Conservation (phyloP, 73 alveolate genomes). For the Paramecium biaurelia region DNA sequence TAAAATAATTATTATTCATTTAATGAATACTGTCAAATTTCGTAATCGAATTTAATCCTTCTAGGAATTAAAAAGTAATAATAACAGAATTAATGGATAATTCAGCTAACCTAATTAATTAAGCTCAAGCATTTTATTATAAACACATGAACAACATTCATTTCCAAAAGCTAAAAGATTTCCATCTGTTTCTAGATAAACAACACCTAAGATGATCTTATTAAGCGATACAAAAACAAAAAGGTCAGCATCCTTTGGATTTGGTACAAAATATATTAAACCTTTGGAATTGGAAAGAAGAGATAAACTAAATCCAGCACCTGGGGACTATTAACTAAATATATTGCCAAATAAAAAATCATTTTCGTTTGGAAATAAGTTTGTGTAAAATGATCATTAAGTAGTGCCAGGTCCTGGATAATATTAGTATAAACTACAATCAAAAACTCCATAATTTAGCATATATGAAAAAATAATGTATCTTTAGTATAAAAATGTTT, state of each 20-base stretch:
- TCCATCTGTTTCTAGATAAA: background rate
- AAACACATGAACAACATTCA: background rate
- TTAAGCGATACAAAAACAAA: background rate
- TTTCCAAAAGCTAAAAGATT: conserved; percentile 37
- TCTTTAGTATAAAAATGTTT: background rate
- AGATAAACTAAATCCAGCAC: conserved; percentile 46
- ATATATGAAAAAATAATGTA: background rate
- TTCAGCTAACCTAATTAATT: background rate
- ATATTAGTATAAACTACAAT: background rate
- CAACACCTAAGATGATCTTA: background rate
- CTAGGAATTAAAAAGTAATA: background rate
- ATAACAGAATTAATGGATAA: background rate
- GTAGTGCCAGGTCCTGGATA: conserved; percentile 20
- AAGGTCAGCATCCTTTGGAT: conserved; percentile 36
- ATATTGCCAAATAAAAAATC: background rate
- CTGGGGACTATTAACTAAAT: background rate
- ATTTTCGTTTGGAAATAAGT: background rate
- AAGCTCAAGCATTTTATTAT: conserved; percentile 3
- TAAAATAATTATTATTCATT: background rate
- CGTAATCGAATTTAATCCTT: background rate
- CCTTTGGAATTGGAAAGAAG: background rate
- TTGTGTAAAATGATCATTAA: background rate
- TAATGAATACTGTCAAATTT: background rate
- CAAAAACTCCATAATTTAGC: conserved; percentile 14
- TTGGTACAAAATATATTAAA: background rate